Percentiles rank a stretch among this genome's conserved stretches.
Conservation (phyloP, 805 yeast species). For the Saccharomycopsis babjevae region DNA sequence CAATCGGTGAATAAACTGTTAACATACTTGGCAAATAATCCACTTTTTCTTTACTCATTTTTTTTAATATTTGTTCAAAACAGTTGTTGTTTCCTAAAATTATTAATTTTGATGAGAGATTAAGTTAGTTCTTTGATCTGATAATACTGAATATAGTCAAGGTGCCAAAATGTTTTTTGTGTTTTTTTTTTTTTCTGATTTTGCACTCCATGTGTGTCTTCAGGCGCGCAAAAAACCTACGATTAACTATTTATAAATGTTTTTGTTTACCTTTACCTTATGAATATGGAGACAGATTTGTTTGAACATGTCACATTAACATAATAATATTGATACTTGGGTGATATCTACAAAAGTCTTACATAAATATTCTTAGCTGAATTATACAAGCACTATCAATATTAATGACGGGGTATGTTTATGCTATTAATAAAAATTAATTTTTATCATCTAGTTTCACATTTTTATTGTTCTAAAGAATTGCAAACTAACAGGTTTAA, state of each 20-base stretch:
- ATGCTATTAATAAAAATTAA: neutral
- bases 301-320: neutral
- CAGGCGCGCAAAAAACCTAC: neutral
- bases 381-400: neutral
- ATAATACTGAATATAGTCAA: neutral
- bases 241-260: neutral
- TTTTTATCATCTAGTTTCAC: neutral
- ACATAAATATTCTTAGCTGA: neutral
- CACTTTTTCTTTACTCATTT: constrained; percentile 3
- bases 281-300: neutral
- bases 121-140: neutral
- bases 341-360: too few species aligned
- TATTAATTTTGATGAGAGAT: neutral
- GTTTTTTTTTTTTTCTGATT: neutral
- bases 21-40: constrained; percentile 17
- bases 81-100: neutral
- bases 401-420: neutral
- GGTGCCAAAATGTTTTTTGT: neutral
- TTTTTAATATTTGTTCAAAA: neutral
- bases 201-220: neutral
- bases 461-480: neutral
- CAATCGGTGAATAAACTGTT: neutral
- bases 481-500: neutral
- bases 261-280: neutral
- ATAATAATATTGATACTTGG: neutral